These are phyloP conservation scores for Plasmodium gaboni DNA, from an alignment of 169 alveolate genomes.

Conservation along the genomic window DNA sequence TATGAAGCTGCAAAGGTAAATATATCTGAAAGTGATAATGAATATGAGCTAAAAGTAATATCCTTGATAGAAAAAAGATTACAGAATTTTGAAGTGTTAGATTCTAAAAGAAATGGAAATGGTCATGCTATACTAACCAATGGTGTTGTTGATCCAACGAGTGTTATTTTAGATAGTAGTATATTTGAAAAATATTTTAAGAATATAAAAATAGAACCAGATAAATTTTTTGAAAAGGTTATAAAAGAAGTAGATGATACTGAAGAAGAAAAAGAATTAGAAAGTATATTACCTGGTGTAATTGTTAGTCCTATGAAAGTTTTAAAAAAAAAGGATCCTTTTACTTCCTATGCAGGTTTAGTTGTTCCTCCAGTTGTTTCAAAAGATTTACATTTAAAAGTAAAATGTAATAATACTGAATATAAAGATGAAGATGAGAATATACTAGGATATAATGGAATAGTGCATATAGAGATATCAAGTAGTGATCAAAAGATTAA, in stretches of 20 bases:
- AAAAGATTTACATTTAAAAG: constrained; percentile 13
- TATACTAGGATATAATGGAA: constrained; percentile 44
- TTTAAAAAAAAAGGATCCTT: constrained; percentile 23
- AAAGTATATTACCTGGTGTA: constrained; percentile 18
- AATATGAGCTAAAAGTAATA: constrained; percentile 6
- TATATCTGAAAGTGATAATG: constrained; percentile 21
- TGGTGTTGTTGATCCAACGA: neutral
- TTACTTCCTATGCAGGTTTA: constrained; percentile 36
- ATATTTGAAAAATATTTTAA: constrained; percentile 20
- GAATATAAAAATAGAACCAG: constrained; percentile 11
- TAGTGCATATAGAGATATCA: constrained; percentile 10
- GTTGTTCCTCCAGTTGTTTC: constrained; percentile 37
- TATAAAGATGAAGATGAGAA: constrained; percentile 18
- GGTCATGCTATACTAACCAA: neutral
- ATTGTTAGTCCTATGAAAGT: constrained; percentile 17
- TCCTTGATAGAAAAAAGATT: neutral
- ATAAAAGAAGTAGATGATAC: neutral
- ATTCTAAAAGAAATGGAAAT: neutral
- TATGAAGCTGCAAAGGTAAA: constrained; percentile 18
- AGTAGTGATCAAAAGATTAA: constrained; percentile 17
- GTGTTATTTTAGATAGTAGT: constrained; percentile 4
- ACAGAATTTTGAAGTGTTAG: neutral
- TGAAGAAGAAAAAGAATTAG: constrained; percentile 8
- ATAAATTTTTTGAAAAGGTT: constrained; percentile 11
- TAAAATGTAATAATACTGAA: constrained; percentile 41